These are phyloP conservation scores for Globisporangium emineosum DNA, from an alignment of 352 stramenopile species.

Conservation along the genomic window DNA sequence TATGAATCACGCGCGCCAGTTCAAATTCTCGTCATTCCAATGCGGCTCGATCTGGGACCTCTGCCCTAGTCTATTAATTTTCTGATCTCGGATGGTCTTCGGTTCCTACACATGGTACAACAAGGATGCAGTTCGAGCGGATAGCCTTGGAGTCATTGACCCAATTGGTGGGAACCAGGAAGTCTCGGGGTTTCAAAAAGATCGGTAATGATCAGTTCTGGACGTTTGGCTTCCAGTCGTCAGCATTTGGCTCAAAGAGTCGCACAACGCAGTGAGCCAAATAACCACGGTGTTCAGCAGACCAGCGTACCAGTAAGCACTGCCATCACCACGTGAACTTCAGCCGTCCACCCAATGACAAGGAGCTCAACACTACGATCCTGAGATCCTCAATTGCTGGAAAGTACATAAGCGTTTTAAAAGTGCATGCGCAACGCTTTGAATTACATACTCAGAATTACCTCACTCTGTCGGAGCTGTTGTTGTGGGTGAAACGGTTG, in stretches of 20 bases:
- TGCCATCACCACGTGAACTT: background rate
- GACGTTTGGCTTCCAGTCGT: background rate
- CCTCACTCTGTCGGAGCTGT: too few relatives aligned
- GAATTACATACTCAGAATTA: too few relatives aligned
- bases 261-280: background rate
- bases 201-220: background rate
- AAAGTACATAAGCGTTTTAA: too few relatives aligned
- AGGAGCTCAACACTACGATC: background rate
- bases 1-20: slow-evolving; percentile 4
- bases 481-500: too few relatives aligned
- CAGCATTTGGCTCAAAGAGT: background rate
- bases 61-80: background rate
- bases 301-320: background rate
- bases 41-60: background rate
- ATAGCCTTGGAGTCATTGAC: background rate
- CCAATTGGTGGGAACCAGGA: background rate
- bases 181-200: background rate
- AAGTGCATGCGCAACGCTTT: too few relatives aligned
- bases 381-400: background rate
- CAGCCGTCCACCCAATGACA: background rate
- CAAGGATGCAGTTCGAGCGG: slow-evolving; percentile 1
- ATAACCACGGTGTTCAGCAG: background rate
- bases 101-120: background rate
- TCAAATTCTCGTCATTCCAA: background rate
- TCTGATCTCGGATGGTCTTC: background rate